A percentile compares a stretch with the other conserved stretches of the same genome.
Evolutionary conservation across 139 green algal genomes (phyloP).

Genomic region (Micromonas commoda): DNA sequence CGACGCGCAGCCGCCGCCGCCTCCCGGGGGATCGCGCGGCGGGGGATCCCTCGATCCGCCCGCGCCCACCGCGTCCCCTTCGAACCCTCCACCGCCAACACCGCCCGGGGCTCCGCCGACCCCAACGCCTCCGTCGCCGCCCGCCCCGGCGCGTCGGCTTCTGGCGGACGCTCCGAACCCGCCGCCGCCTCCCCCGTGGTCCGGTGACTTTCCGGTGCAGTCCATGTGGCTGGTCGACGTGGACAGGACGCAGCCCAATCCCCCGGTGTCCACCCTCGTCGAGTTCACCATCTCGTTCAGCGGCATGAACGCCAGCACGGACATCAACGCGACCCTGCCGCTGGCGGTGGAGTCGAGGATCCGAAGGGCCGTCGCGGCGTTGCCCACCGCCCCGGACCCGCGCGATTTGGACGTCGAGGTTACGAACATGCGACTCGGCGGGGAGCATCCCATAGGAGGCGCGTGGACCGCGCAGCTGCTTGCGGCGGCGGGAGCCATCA

Average conservation of each 20-base stretch:
- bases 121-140: neutral
- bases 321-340: neutral
- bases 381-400: too few species aligned
- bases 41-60: too few species aligned
- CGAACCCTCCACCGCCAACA: neutral
- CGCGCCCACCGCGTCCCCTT: too few species aligned
- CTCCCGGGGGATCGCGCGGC: too few species aligned
- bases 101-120: neutral
- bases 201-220: neutral
- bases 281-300: neutral
- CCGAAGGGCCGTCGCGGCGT: neutral
- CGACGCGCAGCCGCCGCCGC: too few species aligned
- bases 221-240: neutral
- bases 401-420: conserved; percentile 8
- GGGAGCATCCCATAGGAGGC: neutral
- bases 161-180: neutral
- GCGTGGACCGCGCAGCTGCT: neutral
- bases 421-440: neutral
- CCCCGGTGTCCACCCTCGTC: neutral
- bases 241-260: neutral
- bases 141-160: too few species aligned
- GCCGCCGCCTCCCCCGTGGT: neutral
- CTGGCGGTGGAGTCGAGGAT: neutral
- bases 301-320: neutral
- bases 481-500: neutral